Percentiles rank a stretch among this genome's conserved stretches.
These are phyloP conservation scores for Candida morakotiae DNA, from an alignment of 805 yeast species.

Conservation along the genomic window DNA sequence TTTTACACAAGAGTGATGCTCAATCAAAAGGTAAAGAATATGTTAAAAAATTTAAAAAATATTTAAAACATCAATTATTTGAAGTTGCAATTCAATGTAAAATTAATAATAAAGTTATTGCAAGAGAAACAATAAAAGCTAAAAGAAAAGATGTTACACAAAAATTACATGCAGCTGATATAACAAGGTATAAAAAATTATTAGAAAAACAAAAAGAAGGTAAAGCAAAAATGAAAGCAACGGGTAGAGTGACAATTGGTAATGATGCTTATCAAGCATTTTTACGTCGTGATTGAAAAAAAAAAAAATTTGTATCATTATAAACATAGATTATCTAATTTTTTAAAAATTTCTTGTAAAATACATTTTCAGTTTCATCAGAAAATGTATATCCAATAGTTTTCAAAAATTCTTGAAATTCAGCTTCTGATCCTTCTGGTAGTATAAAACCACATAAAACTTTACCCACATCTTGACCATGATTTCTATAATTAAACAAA, in stretches of 20 bases:
- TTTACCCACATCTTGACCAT: constrained; percentile 92
- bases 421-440: constrained; percentile 62
- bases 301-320: not conserved
- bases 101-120: constrained; percentile 74
- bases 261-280: constrained; percentile 90
- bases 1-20: constrained; percentile 79
- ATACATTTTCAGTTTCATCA: constrained; percentile 83
- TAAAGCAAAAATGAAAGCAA: constrained; percentile 74
- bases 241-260: constrained; percentile 74
- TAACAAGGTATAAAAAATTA: constrained; percentile 83
- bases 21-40: constrained; percentile 72
- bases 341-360: constrained; percentile 73
- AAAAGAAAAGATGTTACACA: constrained; percentile 93
- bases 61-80: constrained; percentile 74
- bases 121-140: constrained; percentile 92
- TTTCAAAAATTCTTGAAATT: constrained; percentile 64
- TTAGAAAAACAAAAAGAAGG: constrained; percentile 91
- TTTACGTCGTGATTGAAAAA: constrained; percentile 37
- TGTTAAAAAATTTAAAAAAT: constrained; percentile 79
- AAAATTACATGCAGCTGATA: constrained; percentile 88
- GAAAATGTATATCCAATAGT: constrained; percentile 69
- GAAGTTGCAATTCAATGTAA: constrained; percentile 92
- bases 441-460: constrained; percentile 87
- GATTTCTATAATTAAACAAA: constrained; percentile 93
- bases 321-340: constrained; percentile 12